Evolutionary conservation across 805 yeast species (phyloP).

Genomic region (Alloascoidea hylecoeti): DNA sequence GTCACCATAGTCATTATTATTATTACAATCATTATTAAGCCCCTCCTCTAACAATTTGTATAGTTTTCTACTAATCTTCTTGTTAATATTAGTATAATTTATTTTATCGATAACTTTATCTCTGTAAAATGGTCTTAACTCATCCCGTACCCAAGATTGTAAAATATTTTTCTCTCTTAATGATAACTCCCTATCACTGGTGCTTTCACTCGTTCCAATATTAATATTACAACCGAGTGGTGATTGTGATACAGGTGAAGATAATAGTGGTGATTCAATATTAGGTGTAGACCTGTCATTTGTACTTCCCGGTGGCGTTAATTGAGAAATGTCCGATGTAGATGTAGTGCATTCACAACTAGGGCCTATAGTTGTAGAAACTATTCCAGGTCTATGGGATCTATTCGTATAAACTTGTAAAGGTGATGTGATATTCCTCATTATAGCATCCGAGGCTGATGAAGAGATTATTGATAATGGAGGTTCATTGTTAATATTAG

Average conservation of each 20-base stretch:
- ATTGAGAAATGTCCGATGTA: not conserved
- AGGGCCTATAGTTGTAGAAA: not conserved
- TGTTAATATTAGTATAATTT: not conserved
- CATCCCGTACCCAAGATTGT: not conserved
- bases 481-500: too few relatives aligned
- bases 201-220: not conserved
- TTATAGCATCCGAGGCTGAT: too few relatives aligned
- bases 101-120: not conserved
- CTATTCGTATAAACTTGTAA: too few relatives aligned
- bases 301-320: too few relatives aligned
- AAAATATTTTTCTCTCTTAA: not conserved
- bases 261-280: not conserved
- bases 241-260: not conserved
- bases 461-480: too few relatives aligned
- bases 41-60: not conserved
- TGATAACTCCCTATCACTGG: not conserved
- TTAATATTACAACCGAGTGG: not conserved
- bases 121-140: not conserved
- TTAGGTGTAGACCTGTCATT: not conserved
- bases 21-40: not conserved
- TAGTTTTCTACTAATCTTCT: not conserved
- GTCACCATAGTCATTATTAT: slow-evolving; percentile 1
- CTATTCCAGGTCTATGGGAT: too few relatives aligned
- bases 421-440: too few relatives aligned
- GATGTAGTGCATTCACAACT: not conserved